Base-by-base conservation (phyloP, 768 basidiomycete genomes). In the Suillus luteus region DNA sequence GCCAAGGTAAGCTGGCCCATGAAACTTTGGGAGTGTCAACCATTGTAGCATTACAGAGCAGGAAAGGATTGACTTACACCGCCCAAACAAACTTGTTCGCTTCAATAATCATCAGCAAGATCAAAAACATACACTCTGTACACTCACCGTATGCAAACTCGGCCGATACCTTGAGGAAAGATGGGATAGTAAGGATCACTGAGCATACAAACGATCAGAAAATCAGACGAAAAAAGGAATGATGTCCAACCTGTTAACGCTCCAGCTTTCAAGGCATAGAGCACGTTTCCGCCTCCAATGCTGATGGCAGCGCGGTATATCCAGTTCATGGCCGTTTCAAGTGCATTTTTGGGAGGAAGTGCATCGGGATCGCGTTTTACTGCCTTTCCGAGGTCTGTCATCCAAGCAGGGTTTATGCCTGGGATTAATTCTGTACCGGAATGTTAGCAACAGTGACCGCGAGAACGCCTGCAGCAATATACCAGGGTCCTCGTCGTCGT, bases 1-100 rank as follows among this genome's bases (percentile, higher is more conserved):
- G 87, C 78, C 0, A 91, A 73, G 0, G 89, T 89, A 7, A 91
- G 76, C 68, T 92, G 91, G 0, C 85, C 90, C 87, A 92, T 91
- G 70, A 92, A 81, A 19, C 88, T 90, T 62, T 19, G 1, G 33
- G 6, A 38, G 14, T 5, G 55, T 66, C 37, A 51, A 64, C 61
- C 49, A 37, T 62, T 48, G 3, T 17, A 19, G 40, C 22, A 41
- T n/a, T 35, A 31, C 5, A 22, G 43, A 19, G 35, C 11, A 24
- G 55, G 61, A 15, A 61, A 9, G 3, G 0, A 61, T n/a, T 44
- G 35, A 63, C 85, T 69, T 62, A 91, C 87, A 91, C 81, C 11
- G 80, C 89, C 91, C 91, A 93, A 3, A 88, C 82, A 68, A 87
- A 86, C 61, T 84, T 79, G 63, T 91, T 85, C 40, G 76, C 90